Conservation (phyloP, 2,329 filamentous ascomycete species). For the Furcasterigmium sp. region DNA sequence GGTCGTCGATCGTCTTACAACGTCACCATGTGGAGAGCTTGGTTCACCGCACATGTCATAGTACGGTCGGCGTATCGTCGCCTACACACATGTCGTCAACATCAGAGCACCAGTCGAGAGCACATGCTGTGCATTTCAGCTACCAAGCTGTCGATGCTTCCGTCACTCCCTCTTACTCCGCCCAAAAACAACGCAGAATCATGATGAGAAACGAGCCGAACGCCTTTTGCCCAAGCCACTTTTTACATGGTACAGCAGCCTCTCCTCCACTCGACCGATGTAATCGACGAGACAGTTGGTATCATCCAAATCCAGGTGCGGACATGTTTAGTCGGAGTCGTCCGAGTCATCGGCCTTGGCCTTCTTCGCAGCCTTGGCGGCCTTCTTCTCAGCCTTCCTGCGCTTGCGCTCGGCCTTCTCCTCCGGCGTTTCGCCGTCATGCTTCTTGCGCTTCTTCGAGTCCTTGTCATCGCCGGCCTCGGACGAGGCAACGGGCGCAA, state of each 20-base stretch:
- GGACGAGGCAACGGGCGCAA: slow-evolving; percentile 29
- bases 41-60: too few species aligned
- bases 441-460: slow-evolving; percentile 71
- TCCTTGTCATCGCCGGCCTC: slow-evolving; percentile 51
- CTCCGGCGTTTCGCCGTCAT: slow-evolving; percentile 69
- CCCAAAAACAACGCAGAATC: not conserved
- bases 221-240: slow-evolving; percentile 15
- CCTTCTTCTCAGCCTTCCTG: slow-evolving; percentile 56
- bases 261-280: slow-evolving; percentile 9
- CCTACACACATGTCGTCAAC: too few species aligned
- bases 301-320: slow-evolving; percentile 1
- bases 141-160: not conserved
- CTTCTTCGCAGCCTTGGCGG: slow-evolving; percentile 52
- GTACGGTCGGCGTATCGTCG: too few species aligned
- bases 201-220: slow-evolving; percentile 12
- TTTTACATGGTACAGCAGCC: slow-evolving; percentile 14
- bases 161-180: not conserved
- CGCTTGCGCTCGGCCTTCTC: slow-evolving; percentile 59
- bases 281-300: slow-evolving; percentile 8
- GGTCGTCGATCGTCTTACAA: too few species aligned
- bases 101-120: not conserved
- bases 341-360: slow-evolving; percentile 44
- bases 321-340: slow-evolving; percentile 41
- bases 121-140: not conserved
- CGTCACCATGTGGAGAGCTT: too few species aligned